Percentiles rank a stretch among this genome's conserved stretches.
These are phyloP conservation scores for Heracleum sosnowskyi DNA, from an alignment of 129 eudicot species.

Conservation along the genomic window DNA sequence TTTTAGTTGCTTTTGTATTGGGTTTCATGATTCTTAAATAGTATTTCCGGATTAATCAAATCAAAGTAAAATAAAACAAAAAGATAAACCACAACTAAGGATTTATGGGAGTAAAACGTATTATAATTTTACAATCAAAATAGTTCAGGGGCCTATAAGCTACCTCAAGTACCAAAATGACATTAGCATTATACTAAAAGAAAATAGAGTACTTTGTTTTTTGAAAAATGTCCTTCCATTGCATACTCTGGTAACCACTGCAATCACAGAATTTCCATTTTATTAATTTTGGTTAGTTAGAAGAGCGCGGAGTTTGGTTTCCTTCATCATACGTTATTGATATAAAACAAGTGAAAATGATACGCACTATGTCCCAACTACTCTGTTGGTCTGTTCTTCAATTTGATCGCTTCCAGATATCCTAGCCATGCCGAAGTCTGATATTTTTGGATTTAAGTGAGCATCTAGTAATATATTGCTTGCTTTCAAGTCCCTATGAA, in stretches of 20 bases:
- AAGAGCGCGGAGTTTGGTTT: background rate
- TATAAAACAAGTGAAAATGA: background rate
- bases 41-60: no score
- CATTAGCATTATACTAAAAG: no score
- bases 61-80: no score
- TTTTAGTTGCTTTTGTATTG: background rate
- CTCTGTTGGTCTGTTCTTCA: conserved; percentile 5
- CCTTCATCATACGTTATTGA: background rate
- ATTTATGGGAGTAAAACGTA: no score
- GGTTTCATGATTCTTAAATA: background rate
- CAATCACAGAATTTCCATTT: background rate
- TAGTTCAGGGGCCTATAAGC: no score
- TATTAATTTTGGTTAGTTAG: background rate
- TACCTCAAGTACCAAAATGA: no score
- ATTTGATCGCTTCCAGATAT: conserved; percentile 12
- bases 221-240: conserved; percentile 9
- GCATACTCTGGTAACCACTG: conserved; percentile 20
- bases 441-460: conserved; percentile 12
- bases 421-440: conserved; percentile 19
- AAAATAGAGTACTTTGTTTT: no score
- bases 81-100: no score
- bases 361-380: conserved; percentile 24
- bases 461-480: conserved; percentile 12
- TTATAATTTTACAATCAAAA: no score
- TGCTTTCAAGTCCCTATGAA: conserved; percentile 17